phyloP scores from a whole-genome alignment of 2,329 filamentous ascomycete species.

The Trichoderma arundinaceum region DNA sequence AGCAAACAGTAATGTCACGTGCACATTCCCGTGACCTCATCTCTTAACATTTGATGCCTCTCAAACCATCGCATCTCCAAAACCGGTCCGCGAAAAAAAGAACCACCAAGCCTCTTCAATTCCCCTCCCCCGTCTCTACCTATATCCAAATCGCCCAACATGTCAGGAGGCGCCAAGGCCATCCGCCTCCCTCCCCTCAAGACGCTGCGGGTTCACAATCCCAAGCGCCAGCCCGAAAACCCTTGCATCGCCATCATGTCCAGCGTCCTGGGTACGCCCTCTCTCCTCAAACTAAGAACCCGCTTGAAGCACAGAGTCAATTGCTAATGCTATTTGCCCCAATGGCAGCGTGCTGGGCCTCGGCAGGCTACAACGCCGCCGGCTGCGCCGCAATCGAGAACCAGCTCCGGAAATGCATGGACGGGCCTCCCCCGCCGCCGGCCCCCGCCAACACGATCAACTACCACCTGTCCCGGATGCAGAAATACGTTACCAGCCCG shows the following conservation, averaged over 20 bases:
- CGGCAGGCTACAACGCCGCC: conserved; percentile 69
- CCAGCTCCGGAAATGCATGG: conserved; percentile 75
- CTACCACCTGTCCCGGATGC: conserved; percentile 84
- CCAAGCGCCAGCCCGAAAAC: conserved; percentile 56
- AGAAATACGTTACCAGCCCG: conserved; percentile 66
- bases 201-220: conserved; percentile 59
- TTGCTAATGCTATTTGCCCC: neutral
- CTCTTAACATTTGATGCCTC: conserved; percentile 1
- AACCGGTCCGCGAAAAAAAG: conserved; percentile 1
- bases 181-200: conserved; percentile 64
- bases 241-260: conserved; percentile 64
- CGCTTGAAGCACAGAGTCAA: neutral
- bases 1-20: conserved; percentile 6
- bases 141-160: conserved; percentile 38
- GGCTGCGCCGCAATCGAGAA: conserved; percentile 66
- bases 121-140: neutral
- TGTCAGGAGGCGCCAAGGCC: conserved; percentile 55
- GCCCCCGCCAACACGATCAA: conserved; percentile 79
- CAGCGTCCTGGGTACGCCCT: conserved; percentile 58
- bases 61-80: conserved; percentile 13
- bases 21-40: conserved; percentile 17
- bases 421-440: conserved; percentile 65
- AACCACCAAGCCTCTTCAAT: neutral
- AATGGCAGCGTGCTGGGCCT: conserved; percentile 78
- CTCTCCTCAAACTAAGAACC: no score